These are phyloP conservation scores for Colletotrichum somersetense DNA, from an alignment of 2,329 filamentous ascomycete species.

Conservation along the genomic window DNA sequence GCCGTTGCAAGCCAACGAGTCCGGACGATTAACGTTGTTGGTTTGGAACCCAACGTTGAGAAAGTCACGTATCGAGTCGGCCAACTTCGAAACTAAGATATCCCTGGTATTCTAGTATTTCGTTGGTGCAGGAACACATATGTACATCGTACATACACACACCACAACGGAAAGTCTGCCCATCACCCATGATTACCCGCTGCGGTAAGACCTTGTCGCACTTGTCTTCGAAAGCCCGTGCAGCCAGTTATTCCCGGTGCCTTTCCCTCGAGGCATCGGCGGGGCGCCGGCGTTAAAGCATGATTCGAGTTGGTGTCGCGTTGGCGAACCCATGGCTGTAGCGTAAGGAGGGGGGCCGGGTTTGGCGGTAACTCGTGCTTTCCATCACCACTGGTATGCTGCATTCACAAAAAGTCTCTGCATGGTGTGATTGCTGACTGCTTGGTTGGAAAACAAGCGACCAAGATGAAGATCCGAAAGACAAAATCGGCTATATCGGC, in stretches of 20 bases:
- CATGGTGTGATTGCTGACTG: neutral
- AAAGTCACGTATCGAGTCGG: neutral
- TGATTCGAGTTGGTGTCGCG: neutral
- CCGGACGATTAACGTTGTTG: neutral
- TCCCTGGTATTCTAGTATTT: neutral
- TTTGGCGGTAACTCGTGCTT: neutral
- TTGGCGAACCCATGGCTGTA: neutral
- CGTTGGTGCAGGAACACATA: slow-evolving; percentile 1
- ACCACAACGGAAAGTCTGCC: no score
- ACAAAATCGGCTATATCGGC: slow-evolving; percentile 19
- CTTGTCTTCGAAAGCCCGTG: neutral
- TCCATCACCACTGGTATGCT: no score
- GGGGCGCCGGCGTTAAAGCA: slow-evolving; percentile 14
- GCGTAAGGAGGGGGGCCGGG: neutral
- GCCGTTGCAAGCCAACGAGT: neutral
- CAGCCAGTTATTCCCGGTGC: slow-evolving; percentile 33
- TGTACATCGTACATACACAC: no score
- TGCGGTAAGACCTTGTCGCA: no score
- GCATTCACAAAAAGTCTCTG: neutral
- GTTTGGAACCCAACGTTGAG: neutral
- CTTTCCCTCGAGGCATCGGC: slow-evolving; percentile 12
- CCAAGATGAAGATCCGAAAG: neutral
- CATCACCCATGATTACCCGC: no score
- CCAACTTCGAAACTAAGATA: neutral
- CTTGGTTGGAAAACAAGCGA: neutral